Evolutionary conservation across 2,329 filamentous ascomycete species (phyloP), one percentile per base, ranked within the genome.

Genomic region (Epichloe brachyelytri): DNA sequence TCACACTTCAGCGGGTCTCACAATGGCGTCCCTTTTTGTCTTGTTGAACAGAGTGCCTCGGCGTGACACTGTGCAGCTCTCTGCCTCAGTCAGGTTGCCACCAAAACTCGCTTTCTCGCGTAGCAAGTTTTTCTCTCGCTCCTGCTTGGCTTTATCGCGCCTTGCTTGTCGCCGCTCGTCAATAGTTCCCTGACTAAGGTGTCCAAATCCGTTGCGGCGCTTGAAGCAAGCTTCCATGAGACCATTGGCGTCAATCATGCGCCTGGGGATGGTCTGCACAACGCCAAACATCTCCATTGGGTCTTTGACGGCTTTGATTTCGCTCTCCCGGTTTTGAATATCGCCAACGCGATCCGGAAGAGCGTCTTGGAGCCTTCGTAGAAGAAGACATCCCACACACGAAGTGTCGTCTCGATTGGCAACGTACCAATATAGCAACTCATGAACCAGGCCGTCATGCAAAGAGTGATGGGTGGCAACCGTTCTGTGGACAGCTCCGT

Each of bases 381-480:
- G 65, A 96, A 95, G 63, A 97, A 90, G 1, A 88, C 81, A 60
- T 97, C 91, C 91, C 91, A 97, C 1, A 96, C 88, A 7, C 91
- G 85, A 17, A 96, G 77, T 0, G 90, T 91, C 17, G 85, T 88
- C 69, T 97, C 91, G 55, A 95, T 89, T 2, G 91, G 91, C 17
- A 97, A 72, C 0, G 88, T 95, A 49, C 90, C 89, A 54, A 96
- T 93, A 66, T 93, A 96, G 60, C 93, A 86, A 46, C 87, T 94
- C 91, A 97, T 96, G 67, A 97, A 94, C 91, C 91, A 97, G 4
- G 90, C 87, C 10, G 90, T 95, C 67, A 93, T 88, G 58, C 89
- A 94, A 5, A 97, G 77, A 0, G 88, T 93, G 57, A 97, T 91
- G 12, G 91, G 90, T 0, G 91, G 91, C 11, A 96, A 76, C 4